A percentile compares a stretch with the other conserved stretches of the same genome.
Evolutionary conservation across 1,284 basidiomycete species (phyloP).

Genomic region (Apiotrichum veenhuisii): DNA sequence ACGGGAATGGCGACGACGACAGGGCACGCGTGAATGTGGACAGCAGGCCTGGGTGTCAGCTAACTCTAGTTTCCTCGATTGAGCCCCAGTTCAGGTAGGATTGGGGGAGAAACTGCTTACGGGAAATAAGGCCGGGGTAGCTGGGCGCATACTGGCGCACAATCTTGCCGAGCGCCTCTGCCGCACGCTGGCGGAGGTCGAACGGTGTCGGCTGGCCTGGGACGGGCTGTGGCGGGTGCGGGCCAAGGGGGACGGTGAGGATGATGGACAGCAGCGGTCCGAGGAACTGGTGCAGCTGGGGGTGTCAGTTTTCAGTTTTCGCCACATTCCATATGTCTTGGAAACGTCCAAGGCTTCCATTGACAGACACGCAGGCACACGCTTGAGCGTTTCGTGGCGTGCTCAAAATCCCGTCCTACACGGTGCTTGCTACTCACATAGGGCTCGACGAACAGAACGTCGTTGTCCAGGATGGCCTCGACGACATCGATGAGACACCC

Average conservation of each 20-base stretch:
- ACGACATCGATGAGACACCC: constrained; percentile 78
- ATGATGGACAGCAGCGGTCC: constrained; percentile 88
- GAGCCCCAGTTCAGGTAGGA: too few species aligned
- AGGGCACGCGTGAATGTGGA: constrained; percentile 87
- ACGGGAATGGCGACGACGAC: constrained; percentile 39
- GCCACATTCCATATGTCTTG: too few species aligned
- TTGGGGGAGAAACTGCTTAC: too few species aligned
- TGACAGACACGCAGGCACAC: too few species aligned
- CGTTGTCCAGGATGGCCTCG: constrained; percentile 75
- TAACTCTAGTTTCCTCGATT: neutral
- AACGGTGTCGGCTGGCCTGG: constrained; percentile 28
- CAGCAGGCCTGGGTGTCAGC: constrained; percentile 64
- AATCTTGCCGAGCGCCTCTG: constrained; percentile 77
- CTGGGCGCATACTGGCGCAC: constrained; percentile 50
- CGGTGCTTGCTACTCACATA: constrained; percentile 74
- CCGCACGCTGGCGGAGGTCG: constrained; percentile 68
- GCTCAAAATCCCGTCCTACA: too few species aligned
- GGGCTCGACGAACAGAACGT: constrained; percentile 88
- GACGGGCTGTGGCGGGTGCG: constrained; percentile 33
- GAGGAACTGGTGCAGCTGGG: constrained; percentile 87
- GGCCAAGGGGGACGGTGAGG: constrained; percentile 71
- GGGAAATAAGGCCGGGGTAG: constrained; percentile 54
- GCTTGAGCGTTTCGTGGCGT: neutral
- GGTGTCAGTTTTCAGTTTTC: too few species aligned
- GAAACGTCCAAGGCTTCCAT: too few species aligned